These are phyloP conservation scores for Amesomyces nigricolor DNA, from an alignment of 2,329 filamentous ascomycete genomes.

Conservation along the genomic window DNA sequence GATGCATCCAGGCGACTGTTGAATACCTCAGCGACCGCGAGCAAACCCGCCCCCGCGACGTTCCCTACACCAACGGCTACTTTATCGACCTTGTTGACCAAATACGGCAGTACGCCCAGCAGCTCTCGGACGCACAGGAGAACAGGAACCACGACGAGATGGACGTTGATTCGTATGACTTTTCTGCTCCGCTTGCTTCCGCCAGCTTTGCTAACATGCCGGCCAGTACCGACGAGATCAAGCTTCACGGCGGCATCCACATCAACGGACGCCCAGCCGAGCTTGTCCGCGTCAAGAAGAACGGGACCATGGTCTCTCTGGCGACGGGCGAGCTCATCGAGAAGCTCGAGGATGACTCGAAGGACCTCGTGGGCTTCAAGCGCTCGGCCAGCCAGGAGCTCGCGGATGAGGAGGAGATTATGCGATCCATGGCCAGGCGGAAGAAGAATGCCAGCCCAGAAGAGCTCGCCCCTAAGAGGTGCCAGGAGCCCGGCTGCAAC, in stretches of 20 bases:
- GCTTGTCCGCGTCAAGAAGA: conserved; percentile 74
- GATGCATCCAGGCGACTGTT: conserved; percentile 84
- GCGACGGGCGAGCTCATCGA: conserved; percentile 63
- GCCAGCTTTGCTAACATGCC: conserved; percentile 11
- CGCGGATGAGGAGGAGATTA: conserved; percentile 74
- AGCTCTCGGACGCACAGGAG: conserved; percentile 70
- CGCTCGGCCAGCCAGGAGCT: conserved; percentile 63
- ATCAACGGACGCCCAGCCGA: conserved; percentile 79
- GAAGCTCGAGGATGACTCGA: conserved; percentile 41
- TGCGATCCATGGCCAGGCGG: conserved; percentile 89
- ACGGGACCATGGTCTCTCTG: conserved; percentile 74
- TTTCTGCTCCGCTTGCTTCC: conserved; percentile 12
- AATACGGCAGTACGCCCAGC: conserved; percentile 81
- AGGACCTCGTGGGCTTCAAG: conserved; percentile 52
- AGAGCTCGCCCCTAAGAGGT: conserved; percentile 74
- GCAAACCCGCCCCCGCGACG: conserved; percentile 75
- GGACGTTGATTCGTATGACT: conserved; percentile 53
- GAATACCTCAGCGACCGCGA: conserved; percentile 81
- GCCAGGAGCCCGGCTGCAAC: conserved; percentile 67
- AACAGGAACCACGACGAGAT: conserved; percentile 55
- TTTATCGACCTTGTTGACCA: conserved; percentile 95
- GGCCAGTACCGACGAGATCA: conserved; percentile 59
- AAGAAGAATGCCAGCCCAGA: conserved; percentile 89
- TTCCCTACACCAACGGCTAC: conserved; percentile 91
- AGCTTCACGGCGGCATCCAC: conserved; percentile 73